A percentile compares a stretch with the other conserved stretches of the same genome.
Evolutionary conservation across 176 grass and related monocot species (phyloP).

Genomic region (Bothriochloa decipiens): DNA sequence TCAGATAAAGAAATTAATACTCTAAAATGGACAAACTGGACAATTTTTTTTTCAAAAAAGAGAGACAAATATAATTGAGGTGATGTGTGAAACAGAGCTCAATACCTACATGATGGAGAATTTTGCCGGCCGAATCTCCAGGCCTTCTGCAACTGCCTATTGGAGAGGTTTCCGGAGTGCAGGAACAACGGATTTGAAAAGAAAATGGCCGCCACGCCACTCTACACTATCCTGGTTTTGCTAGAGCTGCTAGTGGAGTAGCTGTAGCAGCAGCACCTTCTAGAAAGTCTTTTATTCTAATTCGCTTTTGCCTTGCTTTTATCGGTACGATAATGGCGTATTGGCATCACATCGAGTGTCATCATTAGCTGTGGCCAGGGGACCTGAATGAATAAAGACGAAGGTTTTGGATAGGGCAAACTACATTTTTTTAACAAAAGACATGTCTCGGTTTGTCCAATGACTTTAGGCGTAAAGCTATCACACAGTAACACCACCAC

Average conservation of each 20-base stretch:
- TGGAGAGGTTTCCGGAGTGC: slow-evolving; percentile 6
- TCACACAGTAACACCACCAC: slow-evolving; percentile 20
- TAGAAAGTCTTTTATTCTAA: background rate
- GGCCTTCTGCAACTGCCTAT: background rate
- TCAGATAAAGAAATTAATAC: background rate
- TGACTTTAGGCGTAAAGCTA: slow-evolving; percentile 32
- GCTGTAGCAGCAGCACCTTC: background rate
- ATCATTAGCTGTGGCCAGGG: slow-evolving; percentile 23
- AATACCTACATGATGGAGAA: background rate
- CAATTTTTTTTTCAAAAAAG: background rate
- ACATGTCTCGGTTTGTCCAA: slow-evolving; percentile 28
- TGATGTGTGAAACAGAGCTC: background rate
- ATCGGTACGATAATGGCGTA: background rate
- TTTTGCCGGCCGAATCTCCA: slow-evolving; percentile 21
- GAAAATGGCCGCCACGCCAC: slow-evolving; percentile 30
- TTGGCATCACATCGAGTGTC: slow-evolving; percentile 19
- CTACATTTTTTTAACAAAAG: slow-evolving; percentile 18
- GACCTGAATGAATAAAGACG: background rate
- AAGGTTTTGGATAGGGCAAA: slow-evolving; percentile 36
- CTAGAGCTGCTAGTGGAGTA: background rate
- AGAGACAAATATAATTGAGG: background rate
- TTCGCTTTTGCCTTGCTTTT: slow-evolving; percentile 15
- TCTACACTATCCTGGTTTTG: background rate
- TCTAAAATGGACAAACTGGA: background rate
- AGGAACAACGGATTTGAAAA: background rate